phyloP scores from a whole-genome alignment of 2,329 filamentous ascomycete species.

The Grosmannia clavigera region DNA sequence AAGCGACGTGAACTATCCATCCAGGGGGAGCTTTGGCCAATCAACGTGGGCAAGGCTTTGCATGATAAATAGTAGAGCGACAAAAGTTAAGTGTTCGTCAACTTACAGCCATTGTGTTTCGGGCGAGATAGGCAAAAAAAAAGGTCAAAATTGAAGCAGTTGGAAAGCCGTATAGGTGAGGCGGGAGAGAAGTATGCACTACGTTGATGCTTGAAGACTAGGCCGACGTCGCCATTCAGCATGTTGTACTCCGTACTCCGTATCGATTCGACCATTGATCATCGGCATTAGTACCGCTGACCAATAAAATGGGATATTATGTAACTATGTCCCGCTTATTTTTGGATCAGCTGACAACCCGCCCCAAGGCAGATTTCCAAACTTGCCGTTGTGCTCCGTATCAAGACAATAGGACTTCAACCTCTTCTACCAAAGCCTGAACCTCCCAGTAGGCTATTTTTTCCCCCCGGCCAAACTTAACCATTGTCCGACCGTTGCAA shows the following conservation, averaged over 20 bases:
- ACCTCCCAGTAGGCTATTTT: too few relatives aligned
- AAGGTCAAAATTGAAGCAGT: not conserved
- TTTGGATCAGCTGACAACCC: conserved; percentile 7
- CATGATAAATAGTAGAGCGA: not conserved
- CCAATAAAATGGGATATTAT: conserved; percentile 2
- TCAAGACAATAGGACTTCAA: not conserved
- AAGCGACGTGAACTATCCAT: not conserved
- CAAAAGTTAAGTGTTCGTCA: not conserved
- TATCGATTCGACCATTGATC: not conserved
- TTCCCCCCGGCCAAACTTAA: conserved; percentile 17
- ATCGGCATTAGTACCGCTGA: not conserved
- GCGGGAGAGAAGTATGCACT: not conserved
- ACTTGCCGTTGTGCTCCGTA: not conserved
- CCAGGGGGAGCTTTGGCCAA: conserved; percentile 3
- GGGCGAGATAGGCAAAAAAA: not conserved
- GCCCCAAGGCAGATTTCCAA: not conserved
- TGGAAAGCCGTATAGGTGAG: not conserved
- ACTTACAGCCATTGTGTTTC: not conserved
- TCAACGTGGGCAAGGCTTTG: conserved; percentile 1
- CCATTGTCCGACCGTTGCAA: conserved; percentile 16
- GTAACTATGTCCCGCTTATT: not conserved
- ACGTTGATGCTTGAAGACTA: not conserved
- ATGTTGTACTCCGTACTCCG: not conserved
- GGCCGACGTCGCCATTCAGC: not conserved
- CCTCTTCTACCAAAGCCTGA: not conserved